Conservation (phyloP, 495 filamentous ascomycete genomes). For the Umbilicaria muhlenbergii region DNA sequence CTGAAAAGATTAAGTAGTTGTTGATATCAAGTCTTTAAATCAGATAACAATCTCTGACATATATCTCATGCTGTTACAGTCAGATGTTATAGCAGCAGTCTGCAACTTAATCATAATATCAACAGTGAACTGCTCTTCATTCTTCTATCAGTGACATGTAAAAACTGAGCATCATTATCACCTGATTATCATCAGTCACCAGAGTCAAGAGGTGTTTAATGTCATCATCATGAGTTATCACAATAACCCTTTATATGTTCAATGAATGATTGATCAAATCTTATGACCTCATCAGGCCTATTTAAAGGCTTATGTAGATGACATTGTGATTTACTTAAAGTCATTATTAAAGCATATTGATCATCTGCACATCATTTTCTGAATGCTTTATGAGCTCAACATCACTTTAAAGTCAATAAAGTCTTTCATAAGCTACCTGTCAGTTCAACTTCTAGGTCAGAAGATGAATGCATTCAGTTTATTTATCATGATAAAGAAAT, state of each 20-base stretch:
- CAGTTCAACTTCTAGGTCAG: not conserved
- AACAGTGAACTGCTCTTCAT: not conserved
- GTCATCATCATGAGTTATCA: slow-evolving; percentile 4
- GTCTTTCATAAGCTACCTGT: not conserved
- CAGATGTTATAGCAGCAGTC: slow-evolving; percentile 1
- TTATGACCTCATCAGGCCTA: not conserved
- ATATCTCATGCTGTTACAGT: slow-evolving; percentile 3
- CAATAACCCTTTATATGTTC: slow-evolving; percentile 2
- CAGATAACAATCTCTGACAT: not conserved
- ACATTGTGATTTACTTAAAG: not conserved
- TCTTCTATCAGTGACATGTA: slow-evolving; percentile 5
- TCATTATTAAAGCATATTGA: not conserved
- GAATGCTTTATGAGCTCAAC: not conserved
- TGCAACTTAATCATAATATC: not conserved
- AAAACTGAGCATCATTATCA: not conserved
- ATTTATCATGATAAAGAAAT: not conserved
- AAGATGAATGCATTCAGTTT: slow-evolving; percentile 1
- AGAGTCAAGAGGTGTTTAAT: slow-evolving; percentile 4
- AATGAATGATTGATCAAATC: not conserved
- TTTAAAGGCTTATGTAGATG: slow-evolving; percentile 2
- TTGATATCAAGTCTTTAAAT: slow-evolving; percentile 2
- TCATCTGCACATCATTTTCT: slow-evolving; percentile 1
- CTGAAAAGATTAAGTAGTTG: slow-evolving; percentile 1
- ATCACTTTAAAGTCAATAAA: not conserved
- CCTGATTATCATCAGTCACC: not conserved